Evolutionary conservation across 2,329 filamentous ascomycete genomes (phyloP), one percentile per base, ranked within the genome.

Genomic region (Cladosporium sp.): DNA sequence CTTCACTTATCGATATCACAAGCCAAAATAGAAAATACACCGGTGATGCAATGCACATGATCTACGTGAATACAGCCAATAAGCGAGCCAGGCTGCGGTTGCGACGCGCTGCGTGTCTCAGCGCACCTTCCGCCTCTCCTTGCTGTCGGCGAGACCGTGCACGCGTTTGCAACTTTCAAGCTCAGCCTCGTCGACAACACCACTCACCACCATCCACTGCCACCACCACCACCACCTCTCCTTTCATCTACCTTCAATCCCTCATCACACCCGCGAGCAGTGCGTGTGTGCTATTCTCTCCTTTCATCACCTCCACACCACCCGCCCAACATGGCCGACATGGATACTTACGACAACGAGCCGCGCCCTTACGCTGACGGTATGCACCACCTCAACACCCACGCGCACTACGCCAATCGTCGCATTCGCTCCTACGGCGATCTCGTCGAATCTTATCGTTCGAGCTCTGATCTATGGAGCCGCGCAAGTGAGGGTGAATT

Each of bases 321-420:
- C 9, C 30, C 42, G 30, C 19, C 56, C 47, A 38, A 20, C 54
- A 78, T 75, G 74, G 73, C 75, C 66, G 77, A 76, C 67, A 82
- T 84, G 78, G 85, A 88, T 63, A 71, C 70, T 67, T 88, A 86
- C 78, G 85, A 88, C 71, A 82, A 81, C 68, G 84, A 87, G 64
- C 81, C 82, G 72, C 83, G 83, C 75, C 80, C 79, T 69, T 88
- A 87, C 73, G 25, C 25, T 34, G 85, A 87, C 63, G 85, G 86
- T 88, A 80, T 69, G 78, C 74, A 51, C 64, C 43, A 61, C 49
- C 30, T 14, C 37, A 39, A 22, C 43, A 30, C 38, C 17, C 28
- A 49, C 30, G 19, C 12, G 38, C 56, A 34, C 17, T 38, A 52
- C 40, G 19, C 17, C 47, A 34, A 39, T 22, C 54, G 55, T 20